Evolutionary conservation across 2,329 filamentous ascomycete genomes (phyloP), one percentile per base, ranked within the genome.

Genomic region (Sporothrix euskadiensis): DNA sequence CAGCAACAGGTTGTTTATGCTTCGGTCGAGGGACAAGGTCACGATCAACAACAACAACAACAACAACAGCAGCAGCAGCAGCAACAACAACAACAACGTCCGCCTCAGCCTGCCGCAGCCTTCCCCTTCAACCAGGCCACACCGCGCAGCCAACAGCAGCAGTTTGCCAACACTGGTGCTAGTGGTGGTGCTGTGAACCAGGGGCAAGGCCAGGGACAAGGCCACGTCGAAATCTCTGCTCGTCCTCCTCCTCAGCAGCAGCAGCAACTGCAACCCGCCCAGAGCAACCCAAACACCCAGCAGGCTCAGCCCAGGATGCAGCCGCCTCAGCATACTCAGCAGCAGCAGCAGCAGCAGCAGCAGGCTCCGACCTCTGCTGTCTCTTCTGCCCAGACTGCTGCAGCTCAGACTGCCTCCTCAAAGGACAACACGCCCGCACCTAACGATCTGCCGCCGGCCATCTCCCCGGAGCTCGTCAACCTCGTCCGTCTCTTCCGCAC

Each of bases 401-500:
- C 72, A 10, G 44, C 41, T 6, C 19, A 44, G 6, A 30, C 54
- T 19, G 26, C 30, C n/a, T 44, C 30, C 30, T 14, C 22, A 56
- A 41, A 65, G 57, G 41, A 49, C 57, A 61, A 70, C 30, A 65
- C 32, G 49, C 69, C 41, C 0, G 54, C 75, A 32, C 59, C 73
- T 12, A 66, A 54, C 74, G 9, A 54, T 4, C 71, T 79, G 19
- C 76, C 74, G 59, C 80, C 80, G 8, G 82, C 84, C 35, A 83
- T 87, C 35, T 82, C 85, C n/a, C 82, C 83, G 0, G 81, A 81
- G 47, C 78, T 87, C 0, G 78, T 84, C 30, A 76, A 79, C 7
- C 82, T 83, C 16, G 81, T 88, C 22, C 80, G 82, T 47, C 81
- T 81, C 22, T 83, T 88, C 78, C 85, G 85, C 76, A 82, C 83